Base-by-base conservation (phyloP, 257 asterid genomes). In the Solanum chmielewskii region DNA sequence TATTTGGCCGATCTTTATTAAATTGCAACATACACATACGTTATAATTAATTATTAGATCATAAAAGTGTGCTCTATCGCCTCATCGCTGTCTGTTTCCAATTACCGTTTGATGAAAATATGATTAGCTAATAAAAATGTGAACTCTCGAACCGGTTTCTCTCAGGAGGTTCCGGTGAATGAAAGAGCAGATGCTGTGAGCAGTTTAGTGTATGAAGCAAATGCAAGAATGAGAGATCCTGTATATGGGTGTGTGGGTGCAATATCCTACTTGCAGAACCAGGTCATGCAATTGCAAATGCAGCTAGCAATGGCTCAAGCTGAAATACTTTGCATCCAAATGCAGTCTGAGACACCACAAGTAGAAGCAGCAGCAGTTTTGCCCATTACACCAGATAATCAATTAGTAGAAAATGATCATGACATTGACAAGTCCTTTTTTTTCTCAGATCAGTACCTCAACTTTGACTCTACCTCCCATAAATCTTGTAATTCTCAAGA, bases 401-500 rank as follows among this genome's bases (percentile, higher is more conserved):
- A 73, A 82, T 27, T 41, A 69, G 8, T 60, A 27, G 9, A 81
- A 27, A 41, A 60, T 11, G 87, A 20, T 7, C 88, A 88, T 81
- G 87, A 91, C 0, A 56, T 88, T 75, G 87, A 59, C 68, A 91
- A 87, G 4, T 85, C 96, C 4, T 89, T 47, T 64, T 47, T 74
- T 47, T 73, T 86, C 16, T 66, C 59, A 64, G 89, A 89, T 41
- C 94, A 89, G 62, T 81, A 88, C 85, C 87, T 90, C 59, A 83
- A 78, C 82, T 88, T 84, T 41, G 64, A 86, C 18, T 13, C 83
- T 41, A 29, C 88, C 81, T 10, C 78, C 20, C 87, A 85, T 39
- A 81, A 52, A 83, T 56, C 83, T 86, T 45, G 83, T 87, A 76
- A 83, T 88, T 44, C 91, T 89, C 90, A 91, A 90, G 87, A 93